Evolutionary conservation across 1,139 yeast genomes (phyloP).

Genomic region (Scheffersomyces stambukii): DNA sequence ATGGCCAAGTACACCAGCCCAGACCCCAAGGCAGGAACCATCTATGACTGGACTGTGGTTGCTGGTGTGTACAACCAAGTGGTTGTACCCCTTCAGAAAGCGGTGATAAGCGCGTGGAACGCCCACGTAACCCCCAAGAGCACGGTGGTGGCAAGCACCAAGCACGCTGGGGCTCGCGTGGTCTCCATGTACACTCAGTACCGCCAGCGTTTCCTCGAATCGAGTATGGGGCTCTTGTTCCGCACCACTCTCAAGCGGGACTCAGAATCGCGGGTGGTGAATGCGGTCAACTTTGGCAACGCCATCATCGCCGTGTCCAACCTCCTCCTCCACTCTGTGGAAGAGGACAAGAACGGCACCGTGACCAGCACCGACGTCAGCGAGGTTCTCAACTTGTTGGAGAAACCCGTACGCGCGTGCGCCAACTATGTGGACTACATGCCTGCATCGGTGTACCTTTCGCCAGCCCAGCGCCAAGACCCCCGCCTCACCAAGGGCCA

Average conservation of each 20-base stretch:
- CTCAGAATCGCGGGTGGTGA: constrained; percentile 54
- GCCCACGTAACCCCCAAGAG: no score
- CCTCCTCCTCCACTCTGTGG: constrained; percentile 55
- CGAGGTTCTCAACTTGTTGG: constrained; percentile 55
- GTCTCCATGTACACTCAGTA: constrained; percentile 2
- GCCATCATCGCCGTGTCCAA: constrained; percentile 60
- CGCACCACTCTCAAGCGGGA: constrained; percentile 49
- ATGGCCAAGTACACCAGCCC: no score
- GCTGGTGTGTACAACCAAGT: neutral
- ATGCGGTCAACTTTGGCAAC: constrained; percentile 58
- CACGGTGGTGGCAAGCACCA: constrained; percentile 1
- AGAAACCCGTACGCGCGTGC: constrained; percentile 49
- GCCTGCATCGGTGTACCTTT: constrained; percentile 47
- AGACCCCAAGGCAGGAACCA: no score
- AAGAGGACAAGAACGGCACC: constrained; percentile 56
- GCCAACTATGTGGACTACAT: constrained; percentile 32
- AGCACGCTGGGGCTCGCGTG: neutral
- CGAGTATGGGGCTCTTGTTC: constrained; percentile 43
- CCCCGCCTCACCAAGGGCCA: constrained; percentile 24
- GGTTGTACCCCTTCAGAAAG: neutral
- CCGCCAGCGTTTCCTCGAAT: constrained; percentile 16
- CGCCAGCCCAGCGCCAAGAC: constrained; percentile 20
- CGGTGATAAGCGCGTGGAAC: constrained; percentile 3
- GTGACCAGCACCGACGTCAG: constrained; percentile 51
- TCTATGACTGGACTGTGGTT: no score